Percentiles rank a stretch among this genome's conserved stretches.
These are phyloP conservation scores for Podila epigama DNA, from an alignment of 192 early-diverging fungal species.

Conservation along the genomic window DNA sequence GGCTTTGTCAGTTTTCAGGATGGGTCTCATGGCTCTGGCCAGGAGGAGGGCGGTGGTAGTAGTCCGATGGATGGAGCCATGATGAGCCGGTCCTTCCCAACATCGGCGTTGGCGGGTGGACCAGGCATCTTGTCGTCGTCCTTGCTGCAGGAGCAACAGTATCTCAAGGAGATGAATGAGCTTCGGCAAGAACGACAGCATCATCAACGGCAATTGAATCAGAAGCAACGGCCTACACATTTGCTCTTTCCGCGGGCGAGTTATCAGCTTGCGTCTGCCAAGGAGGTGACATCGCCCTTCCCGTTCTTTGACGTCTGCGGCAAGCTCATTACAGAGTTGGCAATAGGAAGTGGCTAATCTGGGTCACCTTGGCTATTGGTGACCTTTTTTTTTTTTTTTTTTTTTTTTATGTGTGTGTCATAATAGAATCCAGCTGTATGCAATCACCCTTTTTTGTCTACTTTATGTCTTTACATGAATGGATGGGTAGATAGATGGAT, in stretches of 20 bases:
- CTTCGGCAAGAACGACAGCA: slow-evolving; percentile 30
- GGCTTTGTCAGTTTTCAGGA: slow-evolving; percentile 18
- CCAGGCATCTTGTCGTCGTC: slow-evolving; percentile 31
- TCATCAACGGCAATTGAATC: slow-evolving; percentile 36
- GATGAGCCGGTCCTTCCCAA: neutral
- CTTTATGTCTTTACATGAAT: too few relatives aligned
- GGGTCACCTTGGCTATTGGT: too few relatives aligned
- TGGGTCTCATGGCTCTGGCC: neutral
- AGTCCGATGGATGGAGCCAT: neutral
- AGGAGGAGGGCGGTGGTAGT: neutral
- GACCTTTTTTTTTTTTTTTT: too few relatives aligned
- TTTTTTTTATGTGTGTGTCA: too few relatives aligned
- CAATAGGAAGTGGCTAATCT: slow-evolving; percentile 64
- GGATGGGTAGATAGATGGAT: too few relatives aligned
- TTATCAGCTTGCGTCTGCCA: slow-evolving; percentile 34
- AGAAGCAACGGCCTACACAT: slow-evolving; percentile 43
- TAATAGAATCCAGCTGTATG: too few relatives aligned
- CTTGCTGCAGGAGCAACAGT: slow-evolving; percentile 36
- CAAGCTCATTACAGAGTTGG: slow-evolving; percentile 93
- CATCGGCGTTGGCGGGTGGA: neutral
- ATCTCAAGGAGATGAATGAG: slow-evolving; percentile 41
- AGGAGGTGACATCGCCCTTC: slow-evolving; percentile 71
- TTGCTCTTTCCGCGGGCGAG: slow-evolving; percentile 47
- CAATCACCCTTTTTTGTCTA: too few relatives aligned
- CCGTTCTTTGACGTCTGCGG: slow-evolving; percentile 97